Evolutionary conservation across 495 filamentous ascomycete genomes (phyloP).

Genomic region (Aspergillus avenaceus): DNA sequence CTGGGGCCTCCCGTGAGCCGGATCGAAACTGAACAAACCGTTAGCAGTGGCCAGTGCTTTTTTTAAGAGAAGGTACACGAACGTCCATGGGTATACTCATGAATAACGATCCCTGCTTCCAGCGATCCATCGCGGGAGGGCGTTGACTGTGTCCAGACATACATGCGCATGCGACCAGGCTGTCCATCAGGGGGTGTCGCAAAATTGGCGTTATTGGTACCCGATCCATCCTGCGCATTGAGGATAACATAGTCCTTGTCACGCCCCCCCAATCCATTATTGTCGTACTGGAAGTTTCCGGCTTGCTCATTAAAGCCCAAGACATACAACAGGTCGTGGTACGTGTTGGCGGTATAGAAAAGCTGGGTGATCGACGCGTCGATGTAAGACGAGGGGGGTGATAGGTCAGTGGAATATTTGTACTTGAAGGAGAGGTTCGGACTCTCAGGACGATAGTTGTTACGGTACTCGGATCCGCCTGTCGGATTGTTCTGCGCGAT

Average conservation of each 20-base stretch:
- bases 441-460: conserved; percentile 4
- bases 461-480: not conserved
- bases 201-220: conserved; percentile 49
- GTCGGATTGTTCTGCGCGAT: conserved; percentile 9
- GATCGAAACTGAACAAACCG: conserved; percentile 26
- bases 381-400: conserved; percentile 5
- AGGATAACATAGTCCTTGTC: conserved; percentile 50
- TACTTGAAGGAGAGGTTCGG: conserved; percentile 2
- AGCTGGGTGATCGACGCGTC: conserved; percentile 35
- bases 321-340: conserved; percentile 50
- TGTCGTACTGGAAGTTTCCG: conserved; percentile 53
- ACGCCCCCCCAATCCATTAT: conserved; percentile 40
- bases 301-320: conserved; percentile 51
- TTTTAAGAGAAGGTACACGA: not conserved
- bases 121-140: conserved; percentile 44
- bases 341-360: conserved; percentile 51
- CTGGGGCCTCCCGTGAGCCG: conserved; percentile 54
- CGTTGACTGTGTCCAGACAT: conserved; percentile 7
- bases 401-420: not conserved
- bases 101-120: conserved; percentile 46
- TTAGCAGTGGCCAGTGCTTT: not conserved
- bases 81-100: conserved; percentile 39
- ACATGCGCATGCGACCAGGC: conserved; percentile 44
- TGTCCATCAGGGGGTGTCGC: conserved; percentile 47
- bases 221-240: conserved; percentile 50